Conservation (phyloP, 192 early-diverging fungal species). For the Polychytrium aggregatum region DNA sequence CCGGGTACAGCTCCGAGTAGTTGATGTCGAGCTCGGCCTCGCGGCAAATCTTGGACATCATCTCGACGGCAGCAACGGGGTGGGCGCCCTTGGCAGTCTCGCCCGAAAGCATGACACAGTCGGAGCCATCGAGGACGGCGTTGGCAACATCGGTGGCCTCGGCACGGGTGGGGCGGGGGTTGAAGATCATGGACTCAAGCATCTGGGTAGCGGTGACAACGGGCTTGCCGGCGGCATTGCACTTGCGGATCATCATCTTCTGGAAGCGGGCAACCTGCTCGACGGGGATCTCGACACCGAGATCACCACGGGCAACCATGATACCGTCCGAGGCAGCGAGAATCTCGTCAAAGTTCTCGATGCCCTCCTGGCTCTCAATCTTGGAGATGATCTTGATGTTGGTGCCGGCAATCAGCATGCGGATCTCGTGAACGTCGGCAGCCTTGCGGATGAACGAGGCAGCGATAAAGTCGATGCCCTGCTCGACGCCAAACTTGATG, state of each 20-base stretch:
- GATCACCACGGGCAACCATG: slow-evolving; percentile 98
- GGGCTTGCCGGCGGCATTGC: slow-evolving; percentile 92
- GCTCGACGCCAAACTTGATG: slow-evolving; percentile 82
- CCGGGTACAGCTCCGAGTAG: slow-evolving; percentile 88
- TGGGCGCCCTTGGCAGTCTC: slow-evolving; percentile 95
- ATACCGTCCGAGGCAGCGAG: slow-evolving; percentile 86
- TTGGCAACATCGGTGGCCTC: slow-evolving; percentile 98
- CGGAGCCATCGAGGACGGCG: slow-evolving; percentile 92
- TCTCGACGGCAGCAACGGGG: slow-evolving; percentile 80
- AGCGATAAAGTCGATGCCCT: slow-evolving; percentile 90
- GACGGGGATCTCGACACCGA: slow-evolving; percentile 94
- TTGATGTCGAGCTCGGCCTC: slow-evolving; percentile 89
- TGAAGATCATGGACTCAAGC: slow-evolving; percentile 64
- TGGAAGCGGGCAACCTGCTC: slow-evolving; percentile 69
- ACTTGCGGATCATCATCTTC: slow-evolving; percentile 99
- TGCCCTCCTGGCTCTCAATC: slow-evolving; percentile 96
- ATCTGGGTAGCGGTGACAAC: slow-evolving; percentile 97
- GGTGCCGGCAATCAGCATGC: slow-evolving; percentile 67
- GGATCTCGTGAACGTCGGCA: slow-evolving; percentile 81
- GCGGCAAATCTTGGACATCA: slow-evolving; percentile 89
- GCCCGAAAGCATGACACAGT: slow-evolving; percentile 98
- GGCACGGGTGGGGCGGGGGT: slow-evolving; percentile 97
- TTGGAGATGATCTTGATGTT: slow-evolving; percentile 92
- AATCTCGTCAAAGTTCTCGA: slow-evolving; percentile 98
- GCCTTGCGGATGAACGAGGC: slow-evolving; percentile 94